Evolutionary conservation across 768 basidiomycete species (phyloP), one percentile per base, ranked within the genome.

Genomic region (Cystobasidium tubakii): DNA sequence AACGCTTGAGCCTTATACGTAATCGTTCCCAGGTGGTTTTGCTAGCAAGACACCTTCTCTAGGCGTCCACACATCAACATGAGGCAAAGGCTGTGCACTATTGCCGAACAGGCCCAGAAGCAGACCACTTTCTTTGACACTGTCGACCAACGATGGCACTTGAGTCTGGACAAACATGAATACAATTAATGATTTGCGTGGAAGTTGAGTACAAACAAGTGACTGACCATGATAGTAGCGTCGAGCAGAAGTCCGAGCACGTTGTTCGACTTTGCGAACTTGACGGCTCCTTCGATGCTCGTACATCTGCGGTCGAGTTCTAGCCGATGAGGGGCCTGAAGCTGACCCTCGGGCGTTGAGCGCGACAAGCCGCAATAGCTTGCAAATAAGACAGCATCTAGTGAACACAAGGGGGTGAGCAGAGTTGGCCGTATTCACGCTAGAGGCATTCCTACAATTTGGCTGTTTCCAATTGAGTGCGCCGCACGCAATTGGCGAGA

Each of bases 381-480:
- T 9, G 90, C 88, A 81, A 96, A 91, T 83, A 98, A 96, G 43
- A 98, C 94, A 67, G 95, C 92, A 85, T 95, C 92, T 92, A 74
- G 54, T 57, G n/a, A 57, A 27, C 10, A 6, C 4, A 21, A 29
- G 1, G 57, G 27, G 53, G 7, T 62, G 42, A 72, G 29, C 27
- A 36, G 21, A 43, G 21, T 39, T 39, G 66, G 33, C 27, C 65
- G 25, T 23, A 27, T 12, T 19, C 34, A 43, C n/a, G 39, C 6
- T 39, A 39, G 39, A 6, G 39, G 60, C 19, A 42, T 23, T 74
- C 77, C 82, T 82, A 92, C 95, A 98, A 81, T 98, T 98, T 15
- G 95, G 95, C 82, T 99, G 95, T 82, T 99, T 99, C 96, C 95
- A 98, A 79, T 99, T 98, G 70, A 97, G 82, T 19, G 90, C 88